A percentile compares a stretch with the other conserved stretches of the same genome.
These are phyloP conservation scores for Articulospora tetracladia DNA, from an alignment of 495 filamentous ascomycete genomes.

Conservation along the genomic window DNA sequence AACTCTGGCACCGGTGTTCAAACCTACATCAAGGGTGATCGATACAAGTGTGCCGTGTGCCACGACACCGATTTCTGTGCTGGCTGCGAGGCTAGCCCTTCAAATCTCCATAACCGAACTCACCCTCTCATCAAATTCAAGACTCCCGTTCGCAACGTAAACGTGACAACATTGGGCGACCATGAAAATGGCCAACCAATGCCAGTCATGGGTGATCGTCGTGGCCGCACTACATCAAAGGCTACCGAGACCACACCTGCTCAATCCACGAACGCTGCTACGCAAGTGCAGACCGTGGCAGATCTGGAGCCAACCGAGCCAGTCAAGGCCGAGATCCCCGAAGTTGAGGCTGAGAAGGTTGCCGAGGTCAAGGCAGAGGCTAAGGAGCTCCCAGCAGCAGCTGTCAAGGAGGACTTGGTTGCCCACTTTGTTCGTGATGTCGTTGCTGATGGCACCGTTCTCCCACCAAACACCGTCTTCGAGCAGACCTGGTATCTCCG, in stretches of 20 bases:
- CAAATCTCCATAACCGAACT: conserved; percentile 83
- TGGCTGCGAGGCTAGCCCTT: conserved; percentile 84
- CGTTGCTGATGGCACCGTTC: conserved; percentile 69
- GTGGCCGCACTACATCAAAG: conserved; percentile 35
- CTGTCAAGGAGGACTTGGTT: conserved; percentile 42
- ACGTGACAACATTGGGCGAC: conserved; percentile 79
- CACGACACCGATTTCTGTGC: conserved; percentile 96
- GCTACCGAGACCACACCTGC: conserved; percentile 48
- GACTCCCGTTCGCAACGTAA: conserved; percentile 85
- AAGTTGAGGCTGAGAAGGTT: conserved; percentile 26
- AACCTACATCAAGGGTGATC: conserved; percentile 77
- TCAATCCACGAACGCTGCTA: conserved; percentile 50
- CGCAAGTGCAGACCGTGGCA: conserved; percentile 66
- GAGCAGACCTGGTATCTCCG: conserved; percentile 88
- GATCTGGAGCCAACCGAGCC: conserved; percentile 56
- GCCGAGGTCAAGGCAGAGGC: conserved; percentile 28
- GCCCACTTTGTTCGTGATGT: conserved; percentile 79
- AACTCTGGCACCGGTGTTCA: conserved; percentile 40
- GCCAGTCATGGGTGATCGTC: conserved; percentile 65
- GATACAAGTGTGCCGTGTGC: conserved; percentile 98
- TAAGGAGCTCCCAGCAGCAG: conserved; percentile 24
- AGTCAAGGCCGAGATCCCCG: conserved; percentile 27
- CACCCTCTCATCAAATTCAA: conserved; percentile 98
- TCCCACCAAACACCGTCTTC: conserved; percentile 67
- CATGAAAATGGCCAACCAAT: conserved; percentile 57